A percentile compares a stretch with the other conserved stretches of the same genome.
phyloP scores from a whole-genome alignment of 331 rosid genomes.

The Prunus yedoensis region DNA sequence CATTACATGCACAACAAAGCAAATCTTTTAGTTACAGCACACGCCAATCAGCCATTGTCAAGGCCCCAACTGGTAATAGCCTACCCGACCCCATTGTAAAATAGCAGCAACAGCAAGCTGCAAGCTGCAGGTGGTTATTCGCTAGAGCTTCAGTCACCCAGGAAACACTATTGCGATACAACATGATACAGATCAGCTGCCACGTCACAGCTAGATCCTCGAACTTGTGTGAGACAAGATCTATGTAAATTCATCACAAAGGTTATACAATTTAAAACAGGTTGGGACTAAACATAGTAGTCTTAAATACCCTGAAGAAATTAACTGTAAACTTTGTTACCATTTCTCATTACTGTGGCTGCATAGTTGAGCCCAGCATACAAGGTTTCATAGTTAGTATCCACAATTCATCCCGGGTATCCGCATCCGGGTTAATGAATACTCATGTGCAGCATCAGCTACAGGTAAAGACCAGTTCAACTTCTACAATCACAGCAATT shows the following conservation, averaged over 20 bases:
- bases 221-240: slow-evolving; percentile 35
- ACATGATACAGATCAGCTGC: slow-evolving; percentile 46
- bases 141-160: slow-evolving; percentile 52
- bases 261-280: slow-evolving; percentile 26
- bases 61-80: slow-evolving; percentile 36
- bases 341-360: slow-evolving; percentile 33
- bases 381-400: slow-evolving; percentile 32
- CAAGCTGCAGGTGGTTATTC: slow-evolving; percentile 31
- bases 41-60: slow-evolving; percentile 31
- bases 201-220: slow-evolving; percentile 47
- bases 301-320: slow-evolving; percentile 23
- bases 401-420: slow-evolving; percentile 35
- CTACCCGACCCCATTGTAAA: slow-evolving; percentile 41
- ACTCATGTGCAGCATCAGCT: slow-evolving; percentile 28
- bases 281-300: slow-evolving; percentile 22
- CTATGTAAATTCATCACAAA: slow-evolving; percentile 58
- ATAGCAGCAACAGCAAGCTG: slow-evolving; percentile 57
- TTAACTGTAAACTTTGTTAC: slow-evolving; percentile 41
- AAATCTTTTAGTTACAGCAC: slow-evolving; percentile 21
- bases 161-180: slow-evolving; percentile 30
- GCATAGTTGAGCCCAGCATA: slow-evolving; percentile 33
- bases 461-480: background rate
- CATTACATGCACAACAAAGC: background rate
- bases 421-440: slow-evolving; percentile 35
- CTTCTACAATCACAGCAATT: background rate